phyloP scores from a whole-genome alignment of 441 rosid genomes.

The Syzygium malaccense region DNA sequence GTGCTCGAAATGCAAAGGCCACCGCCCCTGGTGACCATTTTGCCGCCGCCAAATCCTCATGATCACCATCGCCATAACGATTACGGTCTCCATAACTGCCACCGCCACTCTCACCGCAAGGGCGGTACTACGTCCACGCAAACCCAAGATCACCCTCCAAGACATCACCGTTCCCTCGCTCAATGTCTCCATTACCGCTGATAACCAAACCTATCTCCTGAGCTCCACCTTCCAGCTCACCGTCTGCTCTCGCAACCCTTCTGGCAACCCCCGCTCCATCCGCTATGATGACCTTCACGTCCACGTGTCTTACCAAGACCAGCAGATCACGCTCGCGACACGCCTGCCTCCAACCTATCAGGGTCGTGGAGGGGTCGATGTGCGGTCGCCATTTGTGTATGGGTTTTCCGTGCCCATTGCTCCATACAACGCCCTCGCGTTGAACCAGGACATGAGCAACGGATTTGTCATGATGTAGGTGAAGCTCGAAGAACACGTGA shows the following conservation, averaged over 20 bases:
- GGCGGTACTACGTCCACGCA: not conserved
- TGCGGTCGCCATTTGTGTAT: constrained; percentile 1
- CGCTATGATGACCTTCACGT: not conserved
- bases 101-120: not conserved
- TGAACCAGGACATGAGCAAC: not conserved
- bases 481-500: not conserved
- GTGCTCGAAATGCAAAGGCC: not conserved
- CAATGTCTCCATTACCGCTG: not conserved
- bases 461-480: not conserved
- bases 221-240: constrained; percentile 12
- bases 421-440: not conserved
- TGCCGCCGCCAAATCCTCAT: not conserved
- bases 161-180: constrained; percentile 8
- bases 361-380: not conserved
- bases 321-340: constrained; percentile 6
- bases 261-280: not conserved
- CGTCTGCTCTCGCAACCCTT: constrained; percentile 3
- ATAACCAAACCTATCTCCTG: constrained; percentile 2
- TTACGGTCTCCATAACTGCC: not conserved
- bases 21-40: not conserved
- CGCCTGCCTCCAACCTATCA: not conserved
- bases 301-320: not conserved
- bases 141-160: constrained; percentile 5
- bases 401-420: not conserved
- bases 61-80: not conserved